Evolutionary conservation across 768 basidiomycete species (phyloP), one percentile per base, ranked within the genome.

Genomic region (Boletus patriciae): DNA sequence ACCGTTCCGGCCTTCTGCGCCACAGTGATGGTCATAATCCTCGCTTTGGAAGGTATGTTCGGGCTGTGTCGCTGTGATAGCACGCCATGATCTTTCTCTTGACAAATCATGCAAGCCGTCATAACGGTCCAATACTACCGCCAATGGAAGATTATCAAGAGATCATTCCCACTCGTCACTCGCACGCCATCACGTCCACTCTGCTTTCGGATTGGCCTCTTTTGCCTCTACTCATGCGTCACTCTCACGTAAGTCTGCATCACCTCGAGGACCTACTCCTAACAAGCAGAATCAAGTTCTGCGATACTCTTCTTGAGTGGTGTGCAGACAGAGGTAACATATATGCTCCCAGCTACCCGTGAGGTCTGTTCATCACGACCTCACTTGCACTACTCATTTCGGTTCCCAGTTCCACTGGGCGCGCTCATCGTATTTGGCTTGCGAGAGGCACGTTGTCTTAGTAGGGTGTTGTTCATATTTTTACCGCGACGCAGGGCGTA

Each of bases 291-390:
- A 27, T 40, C 37, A 52, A 80, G 78, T 16, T 73, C 73, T 18
- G 74, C 75, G 25, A 64, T 77, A 51, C 64, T 74, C 19, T 78
- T 76, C 61, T 54, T 79, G 50, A 70, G 71, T 23, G 50, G 63
- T n/a, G 21, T 52, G 31, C 51, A 53, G 36, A 54, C 64, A 19
- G 58, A 70, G 4, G 77, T 76, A 62, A 71, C 77, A 34, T 80
- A 78, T 62, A 75, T 84, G 72, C 67, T 80, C 15, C 78, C 80
- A 50, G 83, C 83, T 31, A 72, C 78, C 15, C 59, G 83, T 84
- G 55, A 64, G 80, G 57, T 47, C 41, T 42, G 15, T 23, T 48
- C 44, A 41, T 37, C 60, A 2, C 21, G 42, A 46, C 18, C 6
- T 31, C 31, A n/a, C 16, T 42, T 12, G 8, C 37, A 10, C 15